Evolutionary conservation across 768 basidiomycete species (phyloP).

Genomic region (Pulveroboletus frians): DNA sequence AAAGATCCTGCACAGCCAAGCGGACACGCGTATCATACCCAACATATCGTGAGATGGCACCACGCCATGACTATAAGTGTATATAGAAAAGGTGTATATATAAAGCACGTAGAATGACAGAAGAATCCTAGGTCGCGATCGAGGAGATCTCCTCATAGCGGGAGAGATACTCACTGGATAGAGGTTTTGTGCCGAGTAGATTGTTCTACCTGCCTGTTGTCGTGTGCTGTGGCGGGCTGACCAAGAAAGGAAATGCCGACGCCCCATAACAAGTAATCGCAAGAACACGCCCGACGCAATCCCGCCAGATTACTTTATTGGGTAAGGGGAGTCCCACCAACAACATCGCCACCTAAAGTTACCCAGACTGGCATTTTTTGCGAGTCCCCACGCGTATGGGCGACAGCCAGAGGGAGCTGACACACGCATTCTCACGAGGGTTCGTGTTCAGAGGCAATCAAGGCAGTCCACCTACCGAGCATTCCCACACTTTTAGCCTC

Average conservation of each 20-base stretch:
- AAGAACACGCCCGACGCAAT: constrained; percentile 17
- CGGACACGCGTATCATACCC: no score
- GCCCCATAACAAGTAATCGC: constrained; percentile 21
- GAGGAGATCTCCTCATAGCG: no score
- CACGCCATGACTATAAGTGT: no score
- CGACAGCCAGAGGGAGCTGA: constrained; percentile 23
- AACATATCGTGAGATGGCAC: no score
- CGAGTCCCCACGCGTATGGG: constrained; percentile 2
- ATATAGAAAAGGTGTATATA: no score
- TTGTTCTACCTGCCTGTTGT: no score
- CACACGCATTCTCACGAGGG: constrained; percentile 27
- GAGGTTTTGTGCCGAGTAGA: no score
- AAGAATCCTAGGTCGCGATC: no score
- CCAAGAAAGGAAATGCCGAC: constrained; percentile 2
- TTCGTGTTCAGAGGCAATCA: constrained; percentile 25
- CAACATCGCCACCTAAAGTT: constrained; percentile 22
- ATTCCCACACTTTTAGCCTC: constrained; percentile 15
- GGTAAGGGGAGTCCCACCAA: constrained; percentile 6
- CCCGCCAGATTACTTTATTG: constrained; percentile 15
- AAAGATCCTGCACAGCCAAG: no score
- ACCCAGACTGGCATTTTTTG: constrained; percentile 19
- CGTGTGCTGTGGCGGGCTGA: neutral
- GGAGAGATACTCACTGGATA: no score
- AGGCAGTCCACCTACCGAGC: constrained; percentile 17
- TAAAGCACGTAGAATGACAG: no score